Percentiles rank a stretch among this genome's conserved stretches.
These are phyloP conservation scores for Misopates orontium DNA, from an alignment of 257 asterid species.

Conservation along the genomic window DNA sequence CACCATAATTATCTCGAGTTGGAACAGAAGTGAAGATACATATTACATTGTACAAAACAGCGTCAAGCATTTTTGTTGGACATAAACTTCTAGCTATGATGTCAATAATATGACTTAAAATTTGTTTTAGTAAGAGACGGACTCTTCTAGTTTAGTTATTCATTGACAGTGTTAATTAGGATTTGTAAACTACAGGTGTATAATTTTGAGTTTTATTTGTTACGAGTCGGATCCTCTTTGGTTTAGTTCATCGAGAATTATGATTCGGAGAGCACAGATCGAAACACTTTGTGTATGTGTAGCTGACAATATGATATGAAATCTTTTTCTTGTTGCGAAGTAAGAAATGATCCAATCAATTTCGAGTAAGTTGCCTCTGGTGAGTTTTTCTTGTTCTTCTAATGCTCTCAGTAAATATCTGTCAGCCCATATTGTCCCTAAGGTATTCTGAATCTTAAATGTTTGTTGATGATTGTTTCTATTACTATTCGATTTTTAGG, in stretches of 20 bases:
- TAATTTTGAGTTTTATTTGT: too few relatives aligned
- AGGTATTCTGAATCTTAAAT: too few relatives aligned
- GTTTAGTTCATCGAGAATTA: neutral
- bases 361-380: too few relatives aligned
- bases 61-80: constrained; percentile 4
- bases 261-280: neutral
- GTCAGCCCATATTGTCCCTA: too few relatives aligned
- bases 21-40: constrained; percentile 14
- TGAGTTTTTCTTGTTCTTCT: too few relatives aligned
- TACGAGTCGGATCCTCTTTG: too few relatives aligned
- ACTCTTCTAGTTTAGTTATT: neutral
- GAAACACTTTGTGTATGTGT: neutral
- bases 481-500: too few relatives aligned
- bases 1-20: neutral
- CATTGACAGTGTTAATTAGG: neutral
- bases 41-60: constrained; percentile 1
- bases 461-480: too few relatives aligned
- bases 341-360: too few relatives aligned
- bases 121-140: neutral
- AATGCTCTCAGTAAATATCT: too few relatives aligned
- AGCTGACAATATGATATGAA: too few relatives aligned
- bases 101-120: neutral
- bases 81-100: neutral
- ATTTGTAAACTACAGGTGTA: neutral
- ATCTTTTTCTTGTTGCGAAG: too few relatives aligned